Evolutionary conservation across 2,329 filamentous ascomycete species (phyloP).

Genomic region (Beauveria australis): DNA sequence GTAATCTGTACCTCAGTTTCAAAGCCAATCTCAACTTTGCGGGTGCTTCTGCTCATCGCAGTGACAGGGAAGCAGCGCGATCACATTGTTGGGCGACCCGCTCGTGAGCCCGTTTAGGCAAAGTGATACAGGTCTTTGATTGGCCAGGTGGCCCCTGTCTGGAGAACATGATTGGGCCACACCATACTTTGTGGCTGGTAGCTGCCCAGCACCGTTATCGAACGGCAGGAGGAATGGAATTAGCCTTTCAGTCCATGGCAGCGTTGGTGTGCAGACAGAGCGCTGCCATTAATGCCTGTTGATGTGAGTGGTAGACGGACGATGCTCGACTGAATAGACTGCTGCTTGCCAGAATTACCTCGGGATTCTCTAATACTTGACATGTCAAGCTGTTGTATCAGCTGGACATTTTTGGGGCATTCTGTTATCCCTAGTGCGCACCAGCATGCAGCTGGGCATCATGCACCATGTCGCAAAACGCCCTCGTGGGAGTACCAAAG

Average conservation of each 20-base stretch:
- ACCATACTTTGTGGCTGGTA: not conserved
- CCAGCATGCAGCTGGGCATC: not conserved
- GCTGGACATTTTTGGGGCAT: not conserved
- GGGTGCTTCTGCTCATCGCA: not conserved
- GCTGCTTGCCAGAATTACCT: no score
- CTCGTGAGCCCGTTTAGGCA: not conserved
- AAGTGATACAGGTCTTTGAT: not conserved
- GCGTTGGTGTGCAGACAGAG: no score
- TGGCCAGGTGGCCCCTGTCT: not conserved
- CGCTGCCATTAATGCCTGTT: no score
- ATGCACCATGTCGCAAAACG: not conserved
- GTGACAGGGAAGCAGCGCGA: not conserved
- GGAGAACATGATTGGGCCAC: not conserved
- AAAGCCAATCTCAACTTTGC: no score
- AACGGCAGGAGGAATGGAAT: not conserved
- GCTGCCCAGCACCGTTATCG: not conserved
- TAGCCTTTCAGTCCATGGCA: not conserved
- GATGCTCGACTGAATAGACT: no score
- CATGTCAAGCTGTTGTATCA: not conserved
- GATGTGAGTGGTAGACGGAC: no score
- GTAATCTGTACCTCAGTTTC: no score
- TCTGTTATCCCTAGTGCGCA: not conserved
- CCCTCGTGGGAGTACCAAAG: slow-evolving; percentile 1
- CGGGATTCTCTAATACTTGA: not conserved
- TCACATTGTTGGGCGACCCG: not conserved